Conservation (phyloP, 441 rosid species). For the Manihot esculenta region DNA sequence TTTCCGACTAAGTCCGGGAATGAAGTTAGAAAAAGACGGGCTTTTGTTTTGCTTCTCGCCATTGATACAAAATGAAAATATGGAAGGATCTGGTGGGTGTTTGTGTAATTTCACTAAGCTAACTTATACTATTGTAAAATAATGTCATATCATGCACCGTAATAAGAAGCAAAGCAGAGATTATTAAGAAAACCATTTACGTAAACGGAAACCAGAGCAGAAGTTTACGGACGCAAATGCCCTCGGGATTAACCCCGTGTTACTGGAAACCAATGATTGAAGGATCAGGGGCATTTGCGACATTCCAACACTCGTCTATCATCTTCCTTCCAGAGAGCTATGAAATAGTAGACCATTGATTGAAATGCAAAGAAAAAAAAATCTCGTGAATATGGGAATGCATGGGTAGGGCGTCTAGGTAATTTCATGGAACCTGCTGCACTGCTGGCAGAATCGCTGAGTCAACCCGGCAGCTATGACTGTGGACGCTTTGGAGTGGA, state of each 20-base stretch:
- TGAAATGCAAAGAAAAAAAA: not conserved
- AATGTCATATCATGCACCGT: not conserved
- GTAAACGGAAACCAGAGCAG: slow-evolving; percentile 2
- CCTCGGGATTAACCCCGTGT: slow-evolving; percentile 39
- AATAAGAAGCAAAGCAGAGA: slow-evolving; percentile 2
- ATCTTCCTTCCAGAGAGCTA: not conserved
- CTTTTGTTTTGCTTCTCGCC: not conserved
- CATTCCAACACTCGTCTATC: not conserved
- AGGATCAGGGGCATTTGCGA: slow-evolving; percentile 33
- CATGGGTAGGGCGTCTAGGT: slow-evolving; percentile 31
- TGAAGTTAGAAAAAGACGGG: not conserved
- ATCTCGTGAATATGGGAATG: slow-evolving; percentile 22
- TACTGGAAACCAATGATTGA: slow-evolving; percentile 35
- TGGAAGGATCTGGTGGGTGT: slow-evolving; percentile 15
- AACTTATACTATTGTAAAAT: not conserved
- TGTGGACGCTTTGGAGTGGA: slow-evolving; percentile 89
- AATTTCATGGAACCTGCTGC: slow-evolving; percentile 76
- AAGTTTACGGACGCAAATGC: slow-evolving; percentile 37
- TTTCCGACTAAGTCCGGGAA: slow-evolving; percentile 7
- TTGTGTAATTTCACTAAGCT: slow-evolving; percentile 17
- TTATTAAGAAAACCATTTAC: slow-evolving; percentile 1
- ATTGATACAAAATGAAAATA: not conserved
- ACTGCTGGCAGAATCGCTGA: slow-evolving; percentile 99
- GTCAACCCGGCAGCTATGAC: slow-evolving; percentile 82
- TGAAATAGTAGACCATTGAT: not conserved